phyloP scores from a whole-genome alignment of 371 early-diverging fungal species.

The Capillidium heterosporum region DNA sequence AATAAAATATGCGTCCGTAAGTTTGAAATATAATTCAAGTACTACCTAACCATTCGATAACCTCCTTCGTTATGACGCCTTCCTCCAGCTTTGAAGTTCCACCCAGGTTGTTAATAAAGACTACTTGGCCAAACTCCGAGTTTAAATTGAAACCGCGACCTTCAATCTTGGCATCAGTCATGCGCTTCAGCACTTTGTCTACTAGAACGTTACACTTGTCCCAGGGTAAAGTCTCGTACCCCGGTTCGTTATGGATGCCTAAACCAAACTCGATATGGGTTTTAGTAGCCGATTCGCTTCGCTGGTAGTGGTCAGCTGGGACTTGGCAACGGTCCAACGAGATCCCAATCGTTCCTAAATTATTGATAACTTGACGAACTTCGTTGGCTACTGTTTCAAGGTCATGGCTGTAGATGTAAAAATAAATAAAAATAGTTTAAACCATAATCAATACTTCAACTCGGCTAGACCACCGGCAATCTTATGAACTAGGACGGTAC shows the following conservation, averaged over 20 bases:
- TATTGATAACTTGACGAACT: conserved; percentile 26
- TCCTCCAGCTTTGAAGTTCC: conserved; percentile 49
- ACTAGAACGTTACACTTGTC: conserved; percentile 29
- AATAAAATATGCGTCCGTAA: too few relatives aligned
- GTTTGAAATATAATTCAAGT: too few relatives aligned
- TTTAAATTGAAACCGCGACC: conserved; percentile 17
- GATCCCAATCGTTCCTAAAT: conserved; percentile 57
- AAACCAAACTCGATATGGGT: conserved; percentile 52
- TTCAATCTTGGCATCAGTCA: conserved; percentile 23
- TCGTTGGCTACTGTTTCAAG: conserved; percentile 29
- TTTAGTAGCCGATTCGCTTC: conserved; percentile 18
- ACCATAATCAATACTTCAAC: not conserved
- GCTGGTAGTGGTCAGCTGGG: conserved; percentile 29
- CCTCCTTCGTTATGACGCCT: conserved; percentile 41
- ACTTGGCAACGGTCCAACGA: conserved; percentile 53
- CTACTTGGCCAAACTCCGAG: conserved; percentile 17
- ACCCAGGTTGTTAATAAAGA: conserved; percentile 67
- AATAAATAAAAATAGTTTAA: not conserved
- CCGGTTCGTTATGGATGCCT: conserved; percentile 57
- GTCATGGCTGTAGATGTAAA: conserved; percentile 20
- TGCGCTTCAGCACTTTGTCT: conserved; percentile 24
- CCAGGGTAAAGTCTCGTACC: conserved; percentile 26
- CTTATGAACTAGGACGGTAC: conserved; percentile 59
- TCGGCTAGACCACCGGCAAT: conserved; percentile 45
- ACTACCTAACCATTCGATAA: conserved; percentile 17